These are phyloP conservation scores for Lyophyllum decastes DNA, from an alignment of 768 basidiomycete genomes.

Conservation along the genomic window DNA sequence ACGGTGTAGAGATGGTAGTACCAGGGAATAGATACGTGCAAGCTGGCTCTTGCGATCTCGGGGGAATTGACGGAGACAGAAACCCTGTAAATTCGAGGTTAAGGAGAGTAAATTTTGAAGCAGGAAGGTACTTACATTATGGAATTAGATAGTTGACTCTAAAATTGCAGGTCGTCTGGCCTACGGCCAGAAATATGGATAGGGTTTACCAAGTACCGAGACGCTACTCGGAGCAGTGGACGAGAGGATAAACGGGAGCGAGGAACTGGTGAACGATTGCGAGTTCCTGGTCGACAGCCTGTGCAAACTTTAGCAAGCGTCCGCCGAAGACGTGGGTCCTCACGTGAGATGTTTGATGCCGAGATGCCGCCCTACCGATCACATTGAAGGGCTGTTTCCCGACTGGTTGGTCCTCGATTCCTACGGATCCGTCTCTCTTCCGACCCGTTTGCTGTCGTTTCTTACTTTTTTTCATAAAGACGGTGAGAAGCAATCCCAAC, in stretches of 20 bases:
- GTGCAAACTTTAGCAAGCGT: neutral
- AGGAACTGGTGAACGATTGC: neutral
- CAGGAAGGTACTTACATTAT: slow-evolving; percentile 14
- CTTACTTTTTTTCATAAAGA: too few species aligned
- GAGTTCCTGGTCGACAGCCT: neutral
- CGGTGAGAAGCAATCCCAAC: too few species aligned
- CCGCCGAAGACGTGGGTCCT: neutral
- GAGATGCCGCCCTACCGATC: too few species aligned
- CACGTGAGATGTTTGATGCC: too few species aligned
- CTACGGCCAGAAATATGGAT: slow-evolving; percentile 2
- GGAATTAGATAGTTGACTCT: slow-evolving; percentile 10
- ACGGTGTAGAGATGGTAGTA: slow-evolving; percentile 71
- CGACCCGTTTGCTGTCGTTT: too few species aligned
- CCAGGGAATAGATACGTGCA: slow-evolving; percentile 70
- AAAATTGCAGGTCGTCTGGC: slow-evolving; percentile 1
- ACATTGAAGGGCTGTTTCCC: too few species aligned
- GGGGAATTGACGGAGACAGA: slow-evolving; percentile 58
- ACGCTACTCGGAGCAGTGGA: neutral
- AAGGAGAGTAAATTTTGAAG: neutral
- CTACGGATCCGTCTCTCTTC: too few species aligned
- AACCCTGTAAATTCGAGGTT: slow-evolving; percentile 32
- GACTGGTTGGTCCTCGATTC: too few species aligned
- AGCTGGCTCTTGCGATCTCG: slow-evolving; percentile 67
- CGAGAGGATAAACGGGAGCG: neutral
- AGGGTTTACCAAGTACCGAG: neutral